Evolutionary conservation across 2,329 filamentous ascomycete species (phyloP).

Genomic region (Venturia aucupariae): DNA sequence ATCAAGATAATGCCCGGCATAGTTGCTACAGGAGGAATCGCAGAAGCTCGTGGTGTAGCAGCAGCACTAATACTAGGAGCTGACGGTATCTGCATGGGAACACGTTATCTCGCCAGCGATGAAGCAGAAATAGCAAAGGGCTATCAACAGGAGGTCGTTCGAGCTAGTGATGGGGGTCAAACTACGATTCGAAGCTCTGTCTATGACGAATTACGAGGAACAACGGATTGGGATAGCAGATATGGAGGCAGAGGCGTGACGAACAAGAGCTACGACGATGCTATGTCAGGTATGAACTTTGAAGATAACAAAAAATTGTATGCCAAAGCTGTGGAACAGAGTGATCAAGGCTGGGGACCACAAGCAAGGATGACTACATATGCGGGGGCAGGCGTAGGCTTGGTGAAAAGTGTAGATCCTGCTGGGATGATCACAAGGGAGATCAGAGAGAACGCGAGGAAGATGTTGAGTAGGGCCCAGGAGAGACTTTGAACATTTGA

Average conservation of each 20-base stretch:
- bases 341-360: conserved; percentile 37
- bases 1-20: conserved; percentile 26
- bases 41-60: conserved; percentile 45
- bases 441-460: conserved; percentile 31
- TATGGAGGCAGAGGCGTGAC: conserved; percentile 51
- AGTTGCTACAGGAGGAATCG: conserved; percentile 52
- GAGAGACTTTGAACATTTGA: not conserved
- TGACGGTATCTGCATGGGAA: conserved; percentile 50
- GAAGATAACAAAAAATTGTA: conserved; percentile 38
- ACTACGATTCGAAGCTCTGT: conserved; percentile 42
- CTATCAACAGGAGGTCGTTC: conserved; percentile 39
- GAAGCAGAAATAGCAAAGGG: conserved; percentile 40
- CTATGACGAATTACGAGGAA: conserved; percentile 47
- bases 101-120: conserved; percentile 48
- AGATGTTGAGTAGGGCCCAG: conserved; percentile 22
- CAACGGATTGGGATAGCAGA: conserved; percentile 46
- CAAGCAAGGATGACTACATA: conserved; percentile 51
- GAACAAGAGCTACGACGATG: conserved; percentile 43
- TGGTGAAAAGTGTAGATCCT: conserved; percentile 42
- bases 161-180: conserved; percentile 41
- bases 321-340: conserved; percentile 41
- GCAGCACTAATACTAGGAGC: conserved; percentile 47
- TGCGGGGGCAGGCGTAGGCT: conserved; percentile 52
- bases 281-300: conserved; percentile 26
- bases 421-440: conserved; percentile 46